These are phyloP conservation scores for Solanum rostratum DNA, from an alignment of 257 asterid species.

Conservation along the genomic window DNA sequence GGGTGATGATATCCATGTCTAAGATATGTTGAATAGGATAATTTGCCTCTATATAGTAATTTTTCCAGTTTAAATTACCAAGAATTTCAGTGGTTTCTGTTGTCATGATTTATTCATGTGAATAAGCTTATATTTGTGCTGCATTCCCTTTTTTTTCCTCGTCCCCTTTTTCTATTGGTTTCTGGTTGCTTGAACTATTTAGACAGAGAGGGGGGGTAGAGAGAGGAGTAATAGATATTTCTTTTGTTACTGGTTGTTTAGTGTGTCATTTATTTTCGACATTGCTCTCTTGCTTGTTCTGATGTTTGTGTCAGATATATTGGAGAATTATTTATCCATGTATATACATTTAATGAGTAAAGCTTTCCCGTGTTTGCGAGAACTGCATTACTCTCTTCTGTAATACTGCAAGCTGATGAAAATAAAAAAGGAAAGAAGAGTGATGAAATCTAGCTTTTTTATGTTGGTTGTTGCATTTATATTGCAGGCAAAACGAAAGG, in stretches of 20 bases:
- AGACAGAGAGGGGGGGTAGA: not conserved
- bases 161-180: not conserved
- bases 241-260: too few relatives aligned
- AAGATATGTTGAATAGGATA: not conserved
- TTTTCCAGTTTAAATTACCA: not conserved
- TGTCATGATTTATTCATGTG: not conserved
- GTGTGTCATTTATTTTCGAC: not conserved
- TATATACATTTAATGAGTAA: not conserved
- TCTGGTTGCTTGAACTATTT: not conserved
- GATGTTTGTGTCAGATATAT: not conserved
- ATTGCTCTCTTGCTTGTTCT: not conserved
- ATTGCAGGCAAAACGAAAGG: slow-evolving; percentile 81
- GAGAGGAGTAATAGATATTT: not conserved
- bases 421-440: not conserved
- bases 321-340: not conserved
- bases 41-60: not conserved
- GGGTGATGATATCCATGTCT: not conserved
- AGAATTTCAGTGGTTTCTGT: not conserved
- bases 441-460: not conserved
- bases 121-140: not conserved
- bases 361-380: not conserved
- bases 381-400: not conserved
- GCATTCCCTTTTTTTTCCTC: not conserved
- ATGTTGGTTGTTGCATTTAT: not conserved
- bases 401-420: not conserved